Evolutionary conservation across 495 filamentous ascomycete species (phyloP).

Genomic region (Mytilinidion resinicola): DNA sequence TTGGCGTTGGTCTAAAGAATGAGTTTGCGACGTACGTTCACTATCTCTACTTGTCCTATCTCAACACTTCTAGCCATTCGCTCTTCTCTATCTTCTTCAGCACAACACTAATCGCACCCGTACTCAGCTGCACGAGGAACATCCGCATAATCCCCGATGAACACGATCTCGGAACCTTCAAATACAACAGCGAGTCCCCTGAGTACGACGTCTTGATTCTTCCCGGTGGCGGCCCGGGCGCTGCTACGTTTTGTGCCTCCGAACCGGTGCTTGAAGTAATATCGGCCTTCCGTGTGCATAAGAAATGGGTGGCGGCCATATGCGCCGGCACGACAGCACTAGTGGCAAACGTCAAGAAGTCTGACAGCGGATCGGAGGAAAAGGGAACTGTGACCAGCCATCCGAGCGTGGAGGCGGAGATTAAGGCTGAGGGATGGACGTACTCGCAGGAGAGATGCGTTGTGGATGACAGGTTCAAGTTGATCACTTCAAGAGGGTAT

Average conservation of each 20-base stretch:
- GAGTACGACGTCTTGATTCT: conserved; percentile 28
- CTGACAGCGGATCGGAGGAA: conserved; percentile 7
- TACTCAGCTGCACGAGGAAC: conserved; percentile 23
- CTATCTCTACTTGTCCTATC: neutral
- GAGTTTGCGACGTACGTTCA: conserved; percentile 17
- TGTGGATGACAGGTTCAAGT: conserved; percentile 17
- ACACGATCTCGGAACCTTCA: conserved; percentile 6
- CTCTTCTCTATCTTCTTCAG: neutral
- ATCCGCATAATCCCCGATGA: conserved; percentile 29
- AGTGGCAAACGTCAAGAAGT: conserved; percentile 11
- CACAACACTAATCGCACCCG: neutral
- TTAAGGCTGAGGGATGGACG: conserved; percentile 26
- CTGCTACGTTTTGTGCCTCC: conserved; percentile 21
- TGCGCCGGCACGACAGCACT: conserved; percentile 32
- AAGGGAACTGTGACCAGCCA: conserved; percentile 27
- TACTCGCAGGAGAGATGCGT: conserved; percentile 30
- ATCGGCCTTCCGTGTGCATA: conserved; percentile 10
- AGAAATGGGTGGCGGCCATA: conserved; percentile 24
- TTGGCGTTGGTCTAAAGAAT: conserved; percentile 29
- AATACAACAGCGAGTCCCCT: conserved; percentile 2
- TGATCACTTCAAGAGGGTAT: conserved; percentile 30
- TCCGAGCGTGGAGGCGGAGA: conserved; percentile 28
- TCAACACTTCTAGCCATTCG: neutral
- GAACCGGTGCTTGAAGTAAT: conserved; percentile 16
- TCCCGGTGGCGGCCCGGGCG: conserved; percentile 30